Evolutionary conservation across 805 yeast species (phyloP).

Genomic region (Candida insectorum): DNA sequence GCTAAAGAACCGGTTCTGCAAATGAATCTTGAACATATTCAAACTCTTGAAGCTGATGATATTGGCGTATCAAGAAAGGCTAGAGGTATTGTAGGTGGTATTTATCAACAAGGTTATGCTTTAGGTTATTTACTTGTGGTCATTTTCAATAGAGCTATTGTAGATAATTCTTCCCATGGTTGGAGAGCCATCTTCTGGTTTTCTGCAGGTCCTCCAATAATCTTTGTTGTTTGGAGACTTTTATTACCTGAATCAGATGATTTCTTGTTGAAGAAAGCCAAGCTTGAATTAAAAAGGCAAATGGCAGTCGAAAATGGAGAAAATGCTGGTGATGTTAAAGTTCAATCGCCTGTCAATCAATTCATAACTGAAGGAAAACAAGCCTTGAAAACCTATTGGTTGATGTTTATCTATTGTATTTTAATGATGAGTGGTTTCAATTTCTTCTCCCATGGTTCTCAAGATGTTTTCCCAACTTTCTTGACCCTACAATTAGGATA

Average conservation of each 20-base stretch:
- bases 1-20: constrained; percentile 6
- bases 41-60: constrained; percentile 7
- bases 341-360: constrained; percentile 1
- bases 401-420: constrained; percentile 53
- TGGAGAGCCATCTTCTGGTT: constrained; percentile 74
- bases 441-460: constrained; percentile 41
- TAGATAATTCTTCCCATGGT: constrained; percentile 28
- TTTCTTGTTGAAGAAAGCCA: constrained; percentile 38
- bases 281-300: constrained; percentile 9
- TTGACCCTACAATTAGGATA: constrained; percentile 32
- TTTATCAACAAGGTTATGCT: constrained; percentile 80
- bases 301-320: constrained; percentile 15
- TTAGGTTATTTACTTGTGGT: constrained; percentile 66
- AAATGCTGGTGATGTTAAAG: constrained; percentile 25
- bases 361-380: constrained; percentile 8
- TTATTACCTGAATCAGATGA: constrained; percentile 46
- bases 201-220: constrained; percentile 51
- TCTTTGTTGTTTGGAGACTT: constrained; percentile 31
- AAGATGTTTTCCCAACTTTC: constrained; percentile 40
- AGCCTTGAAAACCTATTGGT: constrained; percentile 51
- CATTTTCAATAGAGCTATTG: constrained; percentile 61
- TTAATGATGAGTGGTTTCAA: constrained; percentile 43
- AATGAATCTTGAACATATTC: constrained; percentile 5
- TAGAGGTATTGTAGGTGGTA: constrained; percentile 59
- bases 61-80: constrained; percentile 38